These are phyloP conservation scores for Corynascus novoguineensis DNA, from an alignment of 495 filamentous ascomycete species.

Conservation along the genomic window DNA sequence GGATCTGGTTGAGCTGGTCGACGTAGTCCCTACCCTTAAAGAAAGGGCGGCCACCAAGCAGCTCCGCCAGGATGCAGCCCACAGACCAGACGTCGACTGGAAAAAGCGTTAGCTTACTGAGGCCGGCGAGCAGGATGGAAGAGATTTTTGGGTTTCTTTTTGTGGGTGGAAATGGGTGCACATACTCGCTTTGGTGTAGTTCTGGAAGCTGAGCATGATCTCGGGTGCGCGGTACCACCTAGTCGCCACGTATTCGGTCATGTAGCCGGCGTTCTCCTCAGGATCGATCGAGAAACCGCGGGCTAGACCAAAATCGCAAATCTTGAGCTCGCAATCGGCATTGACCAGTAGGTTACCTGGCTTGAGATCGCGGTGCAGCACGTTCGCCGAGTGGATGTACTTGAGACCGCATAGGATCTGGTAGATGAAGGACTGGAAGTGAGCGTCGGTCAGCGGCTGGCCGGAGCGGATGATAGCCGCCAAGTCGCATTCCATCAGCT, in stretches of 20 bases:
- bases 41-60: slow-evolving; percentile 93
- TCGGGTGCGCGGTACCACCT: slow-evolving; percentile 98
- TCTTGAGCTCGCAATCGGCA: slow-evolving; percentile 98
- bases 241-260: slow-evolving; percentile 99
- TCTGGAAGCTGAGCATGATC: slow-evolving; percentile 99
- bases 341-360: slow-evolving; percentile 96
- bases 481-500: slow-evolving; percentile 98
- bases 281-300: slow-evolving; percentile 95
- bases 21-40: slow-evolving; percentile 99
- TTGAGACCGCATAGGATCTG: slow-evolving; percentile 94
- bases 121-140: neutral
- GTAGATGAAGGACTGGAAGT: slow-evolving; percentile 94
- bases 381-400: slow-evolving; percentile 98
- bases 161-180: neutral
- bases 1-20: slow-evolving; percentile 97
- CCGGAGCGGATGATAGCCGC: slow-evolving; percentile 97
- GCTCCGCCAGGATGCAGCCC: slow-evolving; percentile 93
- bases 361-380: slow-evolving; percentile 93
- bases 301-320: slow-evolving; percentile 95
- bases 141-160: no score
- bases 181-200: slow-evolving; percentile 98
- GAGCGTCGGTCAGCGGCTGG: slow-evolving; percentile 90
- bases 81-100: slow-evolving; percentile 98
- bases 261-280: slow-evolving; percentile 97
- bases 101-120: neutral